Percentiles rank a stretch among this genome's conserved stretches.
phyloP scores from a whole-genome alignment of 1,139 yeast genomes.

The Debaryomyces sp. region DNA sequence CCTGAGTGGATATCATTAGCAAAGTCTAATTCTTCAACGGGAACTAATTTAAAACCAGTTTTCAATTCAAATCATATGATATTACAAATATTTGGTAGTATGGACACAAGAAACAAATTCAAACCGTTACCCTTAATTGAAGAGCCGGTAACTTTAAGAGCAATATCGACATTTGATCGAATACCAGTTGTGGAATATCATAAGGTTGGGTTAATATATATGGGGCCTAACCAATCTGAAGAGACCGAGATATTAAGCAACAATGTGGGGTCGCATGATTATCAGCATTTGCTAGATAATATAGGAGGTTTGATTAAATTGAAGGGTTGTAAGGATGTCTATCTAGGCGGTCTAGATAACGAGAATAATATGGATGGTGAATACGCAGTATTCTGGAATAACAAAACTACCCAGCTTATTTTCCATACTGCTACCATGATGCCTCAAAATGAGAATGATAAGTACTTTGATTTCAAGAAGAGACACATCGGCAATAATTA shows the following conservation, averaged over 20 bases:
- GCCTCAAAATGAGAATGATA: slow-evolving; percentile 56
- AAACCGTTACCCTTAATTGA: slow-evolving; percentile 45
- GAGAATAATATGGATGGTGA: slow-evolving; percentile 74
- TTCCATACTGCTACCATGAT: slow-evolving; percentile 83
- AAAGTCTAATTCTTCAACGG: background rate
- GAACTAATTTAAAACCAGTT: slow-evolving; percentile 8
- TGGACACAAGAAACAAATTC: slow-evolving; percentile 19
- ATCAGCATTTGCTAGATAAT: slow-evolving; percentile 57
- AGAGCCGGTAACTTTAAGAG: slow-evolving; percentile 57
- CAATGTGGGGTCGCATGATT: slow-evolving; percentile 63
- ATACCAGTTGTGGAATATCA: slow-evolving; percentile 80
- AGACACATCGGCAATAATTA: slow-evolving; percentile 86
- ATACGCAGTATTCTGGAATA: slow-evolving; percentile 73
- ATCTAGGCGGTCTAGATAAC: slow-evolving; percentile 81
- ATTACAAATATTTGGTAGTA: slow-evolving; percentile 34
- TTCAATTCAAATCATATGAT: slow-evolving; percentile 32
- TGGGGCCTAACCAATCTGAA: slow-evolving; percentile 64
- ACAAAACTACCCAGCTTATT: slow-evolving; percentile 69
- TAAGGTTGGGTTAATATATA: slow-evolving; percentile 76
- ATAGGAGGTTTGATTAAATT: slow-evolving; percentile 64
- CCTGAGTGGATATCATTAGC: slow-evolving; percentile 25
- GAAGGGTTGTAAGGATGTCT: slow-evolving; percentile 55
- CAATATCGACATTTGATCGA: slow-evolving; percentile 67
- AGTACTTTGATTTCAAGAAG: slow-evolving; percentile 60
- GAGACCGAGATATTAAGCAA: slow-evolving; percentile 72